Evolutionary conservation across 2,329 filamentous ascomycete genomes (phyloP).

Genomic region (Geosmithia putterillii): DNA sequence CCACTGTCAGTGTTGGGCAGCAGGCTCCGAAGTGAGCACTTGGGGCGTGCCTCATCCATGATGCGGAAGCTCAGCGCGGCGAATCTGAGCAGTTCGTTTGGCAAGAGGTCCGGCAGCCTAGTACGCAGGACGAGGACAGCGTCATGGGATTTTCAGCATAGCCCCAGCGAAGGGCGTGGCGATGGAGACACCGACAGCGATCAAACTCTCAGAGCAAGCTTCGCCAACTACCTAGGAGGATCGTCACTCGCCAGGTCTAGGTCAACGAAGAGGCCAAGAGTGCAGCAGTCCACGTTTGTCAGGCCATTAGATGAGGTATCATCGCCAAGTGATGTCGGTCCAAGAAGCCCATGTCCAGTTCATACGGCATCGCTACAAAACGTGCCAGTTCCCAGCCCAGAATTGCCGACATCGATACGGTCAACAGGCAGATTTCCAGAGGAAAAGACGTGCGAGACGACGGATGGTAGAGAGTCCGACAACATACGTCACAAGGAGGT

Average conservation of each 20-base stretch:
- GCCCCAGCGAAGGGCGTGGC: background rate
- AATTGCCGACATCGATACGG: background rate
- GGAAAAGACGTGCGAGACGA: background rate
- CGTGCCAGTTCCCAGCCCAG: background rate
- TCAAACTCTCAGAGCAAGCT: background rate
- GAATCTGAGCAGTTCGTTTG: conserved; percentile 66
- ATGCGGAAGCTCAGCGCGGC: conserved; percentile 81
- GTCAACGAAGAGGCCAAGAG: background rate
- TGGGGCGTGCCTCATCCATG: conserved; percentile 72
- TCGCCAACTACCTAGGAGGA: background rate
- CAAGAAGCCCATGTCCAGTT: background rate
- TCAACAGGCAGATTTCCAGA: background rate
- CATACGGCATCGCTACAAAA: background rate
- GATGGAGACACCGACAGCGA: background rate
- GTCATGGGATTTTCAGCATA: background rate
- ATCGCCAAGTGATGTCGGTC: background rate
- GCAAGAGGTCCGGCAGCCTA: conserved; percentile 53
- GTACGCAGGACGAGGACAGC: conserved; percentile 5
- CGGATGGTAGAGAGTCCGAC: background rate
- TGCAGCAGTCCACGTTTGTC: background rate
- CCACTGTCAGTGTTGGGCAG: conserved; percentile 73
- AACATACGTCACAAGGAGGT: conserved; percentile 11
- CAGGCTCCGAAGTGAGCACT: conserved; percentile 53
- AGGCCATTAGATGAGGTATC: background rate
- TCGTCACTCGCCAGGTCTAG: background rate